A percentile compares a stretch with the other conserved stretches of the same genome.
Evolutionary conservation across 805 yeast genomes (phyloP).

Genomic region (Kodamaea nitidulidarum): DNA sequence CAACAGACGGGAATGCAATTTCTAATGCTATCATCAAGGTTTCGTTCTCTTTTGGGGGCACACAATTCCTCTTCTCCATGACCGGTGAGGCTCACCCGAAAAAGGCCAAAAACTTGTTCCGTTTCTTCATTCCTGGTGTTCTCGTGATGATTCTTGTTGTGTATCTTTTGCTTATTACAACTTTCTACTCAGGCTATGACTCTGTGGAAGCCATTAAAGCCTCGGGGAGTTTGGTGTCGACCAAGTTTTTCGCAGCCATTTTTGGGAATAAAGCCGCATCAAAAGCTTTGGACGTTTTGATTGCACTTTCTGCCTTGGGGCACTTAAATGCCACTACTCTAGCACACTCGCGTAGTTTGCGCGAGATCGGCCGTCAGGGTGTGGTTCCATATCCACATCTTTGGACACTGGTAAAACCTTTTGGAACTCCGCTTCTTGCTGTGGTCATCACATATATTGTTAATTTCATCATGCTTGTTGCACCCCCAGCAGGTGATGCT

Average conservation of each 20-base stretch:
- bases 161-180: conserved; percentile 31
- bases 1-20: conserved; percentile 39
- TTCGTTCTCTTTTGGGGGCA: conserved; percentile 42
- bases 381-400: conserved; percentile 25
- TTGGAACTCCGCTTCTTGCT: conserved; percentile 28
- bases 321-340: conserved; percentile 26
- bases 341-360: conserved; percentile 28
- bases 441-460: conserved; percentile 21
- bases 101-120: conserved; percentile 24
- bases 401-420: conserved; percentile 30
- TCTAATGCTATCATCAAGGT: conserved; percentile 43
- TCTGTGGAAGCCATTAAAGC: conserved; percentile 19
- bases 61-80: conserved; percentile 36
- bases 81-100: conserved; percentile 27
- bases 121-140: conserved; percentile 27
- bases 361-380: conserved; percentile 34
- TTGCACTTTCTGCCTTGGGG: conserved; percentile 31
- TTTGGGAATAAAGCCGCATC: conserved; percentile 25
- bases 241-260: conserved; percentile 26
- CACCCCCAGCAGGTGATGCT: conserved; percentile 36
- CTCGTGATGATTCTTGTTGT: conserved; percentile 28
- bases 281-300: conserved; percentile 23
- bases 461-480: conserved; percentile 24
- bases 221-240: conserved; percentile 28
- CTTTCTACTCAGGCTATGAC: conserved; percentile 27